phyloP scores from a whole-genome alignment of 179 eudicot species.

The Pouteria campechiana region DNA sequence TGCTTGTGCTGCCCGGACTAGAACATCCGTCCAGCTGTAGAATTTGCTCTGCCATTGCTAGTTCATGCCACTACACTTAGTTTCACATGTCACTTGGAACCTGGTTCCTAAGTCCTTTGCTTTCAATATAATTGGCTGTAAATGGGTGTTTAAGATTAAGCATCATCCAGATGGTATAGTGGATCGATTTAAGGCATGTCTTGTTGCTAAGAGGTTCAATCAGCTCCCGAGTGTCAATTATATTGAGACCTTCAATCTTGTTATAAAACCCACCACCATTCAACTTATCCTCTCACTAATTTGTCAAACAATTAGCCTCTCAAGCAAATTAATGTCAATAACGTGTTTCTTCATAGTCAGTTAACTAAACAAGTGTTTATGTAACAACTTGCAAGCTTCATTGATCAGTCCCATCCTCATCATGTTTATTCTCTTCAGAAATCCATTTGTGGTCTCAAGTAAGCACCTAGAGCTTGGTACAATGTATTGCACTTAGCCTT shows the following conservation, averaged over 20 bases:
- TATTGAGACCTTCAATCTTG: neutral
- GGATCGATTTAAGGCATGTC: neutral
- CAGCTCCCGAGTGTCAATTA: neutral
- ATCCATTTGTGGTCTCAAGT: neutral
- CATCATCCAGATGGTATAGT: neutral
- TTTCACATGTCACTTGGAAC: neutral
- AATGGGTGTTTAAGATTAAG: neutral
- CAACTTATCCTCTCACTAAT: neutral
- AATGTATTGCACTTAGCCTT: neutral
- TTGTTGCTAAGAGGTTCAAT: slow-evolving; percentile 1
- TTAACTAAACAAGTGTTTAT: neutral
- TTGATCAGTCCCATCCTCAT: neutral
- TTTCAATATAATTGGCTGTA: neutral
- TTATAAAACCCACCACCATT: slow-evolving; percentile 1
- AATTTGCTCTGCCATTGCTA: too few species aligned
- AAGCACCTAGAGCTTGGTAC: slow-evolving; percentile 5
- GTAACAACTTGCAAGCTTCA: neutral
- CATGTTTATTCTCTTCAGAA: neutral
- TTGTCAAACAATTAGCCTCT: neutral
- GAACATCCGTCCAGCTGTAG: too few species aligned
- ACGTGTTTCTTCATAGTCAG: neutral
- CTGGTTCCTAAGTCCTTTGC: neutral
- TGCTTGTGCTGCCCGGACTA: too few species aligned
- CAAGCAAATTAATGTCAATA: neutral
- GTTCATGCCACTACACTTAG: too few species aligned